phyloP scores from a whole-genome alignment of 331 rosid genomes.

The Malus hybrid region DNA sequence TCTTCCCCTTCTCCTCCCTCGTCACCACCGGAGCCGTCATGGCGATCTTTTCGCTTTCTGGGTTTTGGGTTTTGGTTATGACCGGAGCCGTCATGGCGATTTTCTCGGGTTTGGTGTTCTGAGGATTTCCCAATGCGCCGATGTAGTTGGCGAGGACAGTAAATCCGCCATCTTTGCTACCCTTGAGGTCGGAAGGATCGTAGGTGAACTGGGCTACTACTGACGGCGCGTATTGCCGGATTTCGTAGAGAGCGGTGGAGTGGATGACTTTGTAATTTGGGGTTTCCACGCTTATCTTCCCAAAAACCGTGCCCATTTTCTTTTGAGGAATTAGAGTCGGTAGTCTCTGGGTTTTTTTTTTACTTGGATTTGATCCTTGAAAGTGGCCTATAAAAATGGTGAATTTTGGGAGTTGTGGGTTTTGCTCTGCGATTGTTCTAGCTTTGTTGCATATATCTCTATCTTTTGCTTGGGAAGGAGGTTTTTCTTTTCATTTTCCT shows the following conservation, averaged over 20 bases:
- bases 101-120: conserved; percentile 64
- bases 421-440: background rate
- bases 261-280: conserved; percentile 43
- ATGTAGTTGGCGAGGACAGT: conserved; percentile 64
- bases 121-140: conserved; percentile 73
- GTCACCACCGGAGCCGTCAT: conserved; percentile 75
- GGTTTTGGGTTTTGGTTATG: conserved; percentile 55
- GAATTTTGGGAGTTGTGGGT: too few relatives aligned
- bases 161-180: conserved; percentile 80
- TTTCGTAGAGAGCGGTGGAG: conserved; percentile 51
- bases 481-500: background rate
- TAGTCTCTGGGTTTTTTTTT: background rate
- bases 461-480: background rate
- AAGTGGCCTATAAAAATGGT: background rate
- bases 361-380: background rate
- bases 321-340: background rate
- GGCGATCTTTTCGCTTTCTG: conserved; percentile 37
- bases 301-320: conserved; percentile 68
- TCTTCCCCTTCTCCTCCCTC: conserved; percentile 22
- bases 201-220: conserved; percentile 73
- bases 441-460: background rate
- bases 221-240: conserved; percentile 52
- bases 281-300: conserved; percentile 60
- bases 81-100: conserved; percentile 89
- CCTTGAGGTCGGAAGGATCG: conserved; percentile 65